phyloP scores from a whole-genome alignment of 768 basidiomycete species.

The Strobilomyces echinocephalus region DNA sequence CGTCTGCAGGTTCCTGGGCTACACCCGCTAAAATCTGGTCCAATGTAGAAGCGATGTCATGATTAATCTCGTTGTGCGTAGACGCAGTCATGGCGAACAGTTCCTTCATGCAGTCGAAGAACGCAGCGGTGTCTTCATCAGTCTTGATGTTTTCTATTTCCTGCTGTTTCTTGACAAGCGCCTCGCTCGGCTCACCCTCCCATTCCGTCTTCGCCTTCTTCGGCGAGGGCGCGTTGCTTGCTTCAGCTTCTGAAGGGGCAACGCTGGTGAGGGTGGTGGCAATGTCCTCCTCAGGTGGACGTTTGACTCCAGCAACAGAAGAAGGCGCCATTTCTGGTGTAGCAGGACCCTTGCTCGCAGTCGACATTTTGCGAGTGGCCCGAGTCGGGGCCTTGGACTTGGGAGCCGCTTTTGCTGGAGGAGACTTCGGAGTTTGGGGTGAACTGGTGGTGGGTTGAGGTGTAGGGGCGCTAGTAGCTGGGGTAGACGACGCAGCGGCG shows the following conservation, averaged over 20 bases:
- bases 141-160: conserved; percentile 49
- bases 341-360: conserved; percentile 28
- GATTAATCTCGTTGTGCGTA: conserved; percentile 35
- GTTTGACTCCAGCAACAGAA: conserved; percentile 30
- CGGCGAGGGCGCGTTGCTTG: conserved; percentile 56
- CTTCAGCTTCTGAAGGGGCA: conserved; percentile 30
- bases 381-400: conserved; percentile 40
- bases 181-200: conserved; percentile 56
- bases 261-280: conserved; percentile 24
- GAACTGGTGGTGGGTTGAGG: conserved; percentile 44
- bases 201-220: conserved; percentile 71
- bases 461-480: conserved; percentile 41
- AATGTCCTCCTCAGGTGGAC: conserved; percentile 33
- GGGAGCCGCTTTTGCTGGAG: conserved; percentile 49
- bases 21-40: conserved; percentile 62
- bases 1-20: conserved; percentile 34
- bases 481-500: conserved; percentile 43
- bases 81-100: conserved; percentile 49
- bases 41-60: conserved; percentile 55
- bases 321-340: conserved; percentile 34
- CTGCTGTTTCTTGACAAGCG: conserved; percentile 37
- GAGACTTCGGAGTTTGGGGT: conserved; percentile 68
- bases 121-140: conserved; percentile 58
- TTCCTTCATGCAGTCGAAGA: conserved; percentile 62
- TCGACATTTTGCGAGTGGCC: conserved; percentile 27